Base-by-base conservation (phyloP, 2,329 filamentous ascomycete genomes). In the Trichoderma asperellum region DNA sequence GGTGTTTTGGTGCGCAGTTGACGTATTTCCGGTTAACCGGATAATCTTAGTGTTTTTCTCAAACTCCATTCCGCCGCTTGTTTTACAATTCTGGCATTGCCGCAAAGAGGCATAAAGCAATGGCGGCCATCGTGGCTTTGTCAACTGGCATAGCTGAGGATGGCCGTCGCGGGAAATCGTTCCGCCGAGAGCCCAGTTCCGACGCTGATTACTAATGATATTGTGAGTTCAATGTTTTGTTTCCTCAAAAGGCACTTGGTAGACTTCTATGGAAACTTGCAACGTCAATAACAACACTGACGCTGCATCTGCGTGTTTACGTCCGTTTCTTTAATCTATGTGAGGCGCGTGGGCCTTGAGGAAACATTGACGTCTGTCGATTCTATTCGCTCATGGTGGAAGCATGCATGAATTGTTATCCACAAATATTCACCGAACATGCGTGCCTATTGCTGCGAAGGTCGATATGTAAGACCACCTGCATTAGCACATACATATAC, bases 391-490 rank as follows among this genome's bases (percentile, higher is more conserved):
- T 27, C 27, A 21, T 37, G n/a, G 24, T 55, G 63, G 35, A 29
- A 14, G 32, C 43, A 27, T 27, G 63, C 53, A 66, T 57, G 35
- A 40, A 66, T 57, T 58, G 63, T 21, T 57, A 57, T 56, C 62
- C 34, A 47, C 56, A 49, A 49, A 49, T 32, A 4, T 10, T 21
- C 34, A 21, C 32, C 11, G 18, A 24, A 37, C 21, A 29, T 56
- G 53, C 53, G 16, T 56, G 53, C 53, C 34, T 56, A 56, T 58
- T 58, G 56, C 32, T 35, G 34, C 21, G 34, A 16, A 58, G 56
- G 37, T 58, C 56, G 53, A n/a, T 35, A 18, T 37, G 62, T 65
- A 57, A 65, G 62, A 65, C 62, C 34, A 35, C 34, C 56, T 66
- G 63, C 63, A 66, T 66, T 66, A 66, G 63, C 53, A 55, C 61